A percentile compares a stretch with the other conserved stretches of the same genome.
These are phyloP conservation scores for Nicotiana undulata DNA, from an alignment of 257 asterid genomes.

Conservation along the genomic window DNA sequence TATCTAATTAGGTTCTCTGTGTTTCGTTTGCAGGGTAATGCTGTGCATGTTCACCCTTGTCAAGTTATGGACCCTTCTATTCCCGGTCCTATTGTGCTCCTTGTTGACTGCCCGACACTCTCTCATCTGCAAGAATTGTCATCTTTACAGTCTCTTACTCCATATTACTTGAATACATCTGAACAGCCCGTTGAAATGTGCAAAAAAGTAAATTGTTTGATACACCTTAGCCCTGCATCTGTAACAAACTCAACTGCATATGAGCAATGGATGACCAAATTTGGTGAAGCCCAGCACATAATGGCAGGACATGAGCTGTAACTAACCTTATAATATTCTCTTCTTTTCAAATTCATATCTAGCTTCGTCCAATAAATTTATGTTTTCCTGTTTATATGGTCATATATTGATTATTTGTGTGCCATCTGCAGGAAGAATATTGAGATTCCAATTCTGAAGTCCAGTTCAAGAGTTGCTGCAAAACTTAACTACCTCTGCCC, in stretches of 20 bases:
- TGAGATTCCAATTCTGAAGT: slow-evolving; percentile 70
- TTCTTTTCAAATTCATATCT: slow-evolving; percentile 2
- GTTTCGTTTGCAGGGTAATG: not conserved
- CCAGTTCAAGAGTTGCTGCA: slow-evolving; percentile 80
- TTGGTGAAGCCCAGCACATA: slow-evolving; percentile 82
- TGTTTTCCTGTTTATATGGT: not conserved
- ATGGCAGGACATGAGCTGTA: slow-evolving; percentile 93
- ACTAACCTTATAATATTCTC: slow-evolving; percentile 9
- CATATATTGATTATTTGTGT: not conserved
- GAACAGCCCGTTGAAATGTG: slow-evolving; percentile 31
- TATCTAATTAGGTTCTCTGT: not conserved
- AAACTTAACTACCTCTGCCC: slow-evolving; percentile 81
- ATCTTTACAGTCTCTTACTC: slow-evolving; percentile 41
- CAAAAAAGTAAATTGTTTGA: slow-evolving; percentile 63
- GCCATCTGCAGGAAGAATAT: slow-evolving; percentile 58
- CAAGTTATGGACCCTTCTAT: slow-evolving; percentile 76
- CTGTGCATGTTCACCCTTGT: slow-evolving; percentile 64
- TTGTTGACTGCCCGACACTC: slow-evolving; percentile 82
- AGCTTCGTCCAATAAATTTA: not conserved
- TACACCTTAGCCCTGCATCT: slow-evolving; percentile 62
- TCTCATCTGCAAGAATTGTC: slow-evolving; percentile 48
- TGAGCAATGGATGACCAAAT: slow-evolving; percentile 72
- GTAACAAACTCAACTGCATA: slow-evolving; percentile 51
- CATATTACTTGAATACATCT: slow-evolving; percentile 39
- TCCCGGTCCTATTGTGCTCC: slow-evolving; percentile 74